Conservation (phyloP, 176 grass and related monocot genomes). For the bread wheat (Triticum aestivum) region DNA sequence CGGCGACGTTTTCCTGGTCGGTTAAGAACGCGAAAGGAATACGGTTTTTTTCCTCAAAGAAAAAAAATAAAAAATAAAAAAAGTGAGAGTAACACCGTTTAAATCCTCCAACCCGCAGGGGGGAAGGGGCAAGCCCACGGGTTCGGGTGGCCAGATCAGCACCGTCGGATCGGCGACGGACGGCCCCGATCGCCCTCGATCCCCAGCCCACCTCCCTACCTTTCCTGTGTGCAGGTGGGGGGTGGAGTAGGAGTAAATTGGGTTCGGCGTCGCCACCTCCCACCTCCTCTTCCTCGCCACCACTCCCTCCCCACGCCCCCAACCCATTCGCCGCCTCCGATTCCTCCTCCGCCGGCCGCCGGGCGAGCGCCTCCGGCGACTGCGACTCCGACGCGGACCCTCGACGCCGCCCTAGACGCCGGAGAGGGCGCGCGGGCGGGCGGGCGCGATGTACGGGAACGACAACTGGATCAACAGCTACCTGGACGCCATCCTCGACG, state of each 20-base stretch:
- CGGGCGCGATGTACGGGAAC: constrained; percentile 57
- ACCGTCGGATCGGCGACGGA: not conserved
- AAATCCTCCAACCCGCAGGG: not conserved
- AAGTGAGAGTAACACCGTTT: not conserved
- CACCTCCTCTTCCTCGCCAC: constrained; percentile 23
- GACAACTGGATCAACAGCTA: constrained; percentile 91
- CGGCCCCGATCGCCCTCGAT: not conserved
- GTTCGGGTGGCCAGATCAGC: rapidly evolving
- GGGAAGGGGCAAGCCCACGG: not conserved
- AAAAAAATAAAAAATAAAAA: not conserved
- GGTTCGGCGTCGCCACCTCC: constrained; percentile 1
- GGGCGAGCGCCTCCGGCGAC: not conserved
- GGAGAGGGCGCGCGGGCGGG: not conserved
- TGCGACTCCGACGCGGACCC: not conserved
- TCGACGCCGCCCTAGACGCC: not conserved
- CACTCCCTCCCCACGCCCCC: constrained; percentile 8
- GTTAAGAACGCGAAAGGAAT: not conserved
- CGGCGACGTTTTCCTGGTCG: not conserved
- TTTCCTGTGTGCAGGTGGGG: not conserved
- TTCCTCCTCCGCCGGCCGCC: constrained; percentile 10
- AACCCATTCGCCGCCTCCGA: constrained; percentile 21
- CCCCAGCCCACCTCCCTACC: not conserved
- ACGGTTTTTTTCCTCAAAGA: not conserved
- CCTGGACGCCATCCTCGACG: constrained; percentile 75
- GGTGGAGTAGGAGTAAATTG: constrained; percentile 1